Evolutionary conservation across 768 basidiomycete species (phyloP), one percentile per base, ranked within the genome.

Genomic region (Ramaria rubella): DNA sequence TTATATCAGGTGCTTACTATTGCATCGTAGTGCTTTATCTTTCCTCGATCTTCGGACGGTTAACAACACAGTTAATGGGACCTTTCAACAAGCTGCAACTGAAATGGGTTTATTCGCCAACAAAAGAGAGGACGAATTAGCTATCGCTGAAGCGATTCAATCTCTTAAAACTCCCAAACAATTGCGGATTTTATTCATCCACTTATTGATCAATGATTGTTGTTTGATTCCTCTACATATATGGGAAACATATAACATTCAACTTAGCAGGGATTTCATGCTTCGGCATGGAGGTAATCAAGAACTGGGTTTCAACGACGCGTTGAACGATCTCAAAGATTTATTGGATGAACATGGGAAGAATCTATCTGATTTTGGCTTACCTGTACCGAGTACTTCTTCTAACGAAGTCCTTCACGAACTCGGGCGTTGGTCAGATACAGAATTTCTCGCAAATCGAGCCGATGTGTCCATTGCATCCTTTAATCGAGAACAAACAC

Each of bases 181-280:
- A 58, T 63, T 78, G 0, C 70, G 72, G 1, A 51, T 68, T 27
- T 68, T 77, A 2, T 74, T 77, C 61, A 66, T 70, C 17, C 67
- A 74, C 46, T 58, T 76, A 2, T 54, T 75, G 1, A 60, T 71
- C 34, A 70, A 77, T 34, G 66, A 70, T 27, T 67, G 65, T 42
- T 58, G 71, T 5, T 50, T 58, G 2, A 49, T 62, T 0, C 67
- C 63, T 21, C 38, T 67, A 5, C 31, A 58, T 15, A 58, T 69
- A 1, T 72, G 72, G 72, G 58, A 67, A 5, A 57, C 52, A 3
- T 67, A 68, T 51, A 55, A 53, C 7, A 62, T 63, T 24, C 58
- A 60, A 11, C 57, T 70, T 24, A 48, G 60, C 0, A 59, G 50
- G 3, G 69, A 70, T 57, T 64, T 62, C 46, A 59, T 61, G 44